These are phyloP conservation scores for Pseudocercospora cruenta DNA, from an alignment of 2,329 filamentous ascomycete genomes.

Conservation along the genomic window DNA sequence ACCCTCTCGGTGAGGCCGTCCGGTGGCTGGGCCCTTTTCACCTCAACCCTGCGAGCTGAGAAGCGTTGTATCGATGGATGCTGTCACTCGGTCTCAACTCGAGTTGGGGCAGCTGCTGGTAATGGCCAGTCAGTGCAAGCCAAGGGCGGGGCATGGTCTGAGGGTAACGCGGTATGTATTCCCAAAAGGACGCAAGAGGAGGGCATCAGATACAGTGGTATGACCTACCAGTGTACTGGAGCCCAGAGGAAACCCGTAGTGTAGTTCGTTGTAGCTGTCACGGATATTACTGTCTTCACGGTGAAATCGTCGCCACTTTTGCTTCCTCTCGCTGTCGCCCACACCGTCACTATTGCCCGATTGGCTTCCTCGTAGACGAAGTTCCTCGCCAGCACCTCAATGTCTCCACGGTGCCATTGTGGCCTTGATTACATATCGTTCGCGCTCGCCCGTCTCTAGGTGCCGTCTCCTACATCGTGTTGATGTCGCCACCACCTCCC, in stretches of 20 bases:
- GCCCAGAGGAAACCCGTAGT: background rate
- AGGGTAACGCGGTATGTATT: background rate
- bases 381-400: no score
- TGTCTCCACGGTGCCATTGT: no score
- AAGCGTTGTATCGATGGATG: conserved; percentile 1
- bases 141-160: background rate
- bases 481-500: no score
- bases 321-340: no score
- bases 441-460: no score
- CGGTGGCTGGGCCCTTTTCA: background rate
- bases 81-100: background rate
- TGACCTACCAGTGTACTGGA: background rate
- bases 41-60: background rate
- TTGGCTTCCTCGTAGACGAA: no score
- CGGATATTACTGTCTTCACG: no score
- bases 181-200: background rate
- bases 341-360: no score
- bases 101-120: background rate
- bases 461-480: no score
- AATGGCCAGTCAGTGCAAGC: background rate
- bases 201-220: background rate
- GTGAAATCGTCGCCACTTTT: no score
- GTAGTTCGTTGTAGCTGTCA: no score
- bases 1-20: conserved; percentile 1
- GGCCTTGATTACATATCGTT: no score